These are phyloP conservation scores for Gelatoporia subvermispora DNA, from an alignment of 768 basidiomycete species.

Conservation along the genomic window DNA sequence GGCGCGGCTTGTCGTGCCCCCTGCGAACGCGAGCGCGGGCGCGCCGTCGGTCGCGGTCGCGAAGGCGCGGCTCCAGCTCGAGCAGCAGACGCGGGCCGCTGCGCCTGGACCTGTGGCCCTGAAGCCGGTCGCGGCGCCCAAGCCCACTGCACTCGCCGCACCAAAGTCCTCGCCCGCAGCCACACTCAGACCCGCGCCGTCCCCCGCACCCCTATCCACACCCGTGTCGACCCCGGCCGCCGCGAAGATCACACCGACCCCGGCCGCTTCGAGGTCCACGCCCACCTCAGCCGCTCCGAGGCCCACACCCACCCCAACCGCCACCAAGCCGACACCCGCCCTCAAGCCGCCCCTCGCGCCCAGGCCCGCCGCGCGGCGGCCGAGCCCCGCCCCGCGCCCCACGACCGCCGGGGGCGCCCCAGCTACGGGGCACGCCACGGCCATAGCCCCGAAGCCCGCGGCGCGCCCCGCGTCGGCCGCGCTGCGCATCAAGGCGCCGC, in stretches of 20 bases:
- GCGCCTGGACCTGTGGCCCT: background rate
- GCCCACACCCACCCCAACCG: no score
- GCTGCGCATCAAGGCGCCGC: constrained; percentile 52
- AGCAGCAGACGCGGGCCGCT: constrained; percentile 1
- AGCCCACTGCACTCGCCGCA: no score
- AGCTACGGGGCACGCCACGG: background rate
- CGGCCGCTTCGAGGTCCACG: no score
- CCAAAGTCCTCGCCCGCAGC: no score
- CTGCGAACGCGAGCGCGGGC: background rate
- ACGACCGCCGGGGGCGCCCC: background rate
- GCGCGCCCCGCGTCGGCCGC: constrained; percentile 20
- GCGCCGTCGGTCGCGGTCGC: background rate
- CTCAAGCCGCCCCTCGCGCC: background rate
- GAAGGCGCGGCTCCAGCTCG: background rate
- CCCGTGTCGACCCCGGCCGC: no score
- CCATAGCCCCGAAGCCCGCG: background rate
- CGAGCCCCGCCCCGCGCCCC: background rate
- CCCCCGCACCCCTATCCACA: no score
- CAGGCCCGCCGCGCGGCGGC: background rate
- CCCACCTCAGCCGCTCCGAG: no score
- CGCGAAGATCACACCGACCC: no score
- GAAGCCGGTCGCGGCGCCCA: no score
- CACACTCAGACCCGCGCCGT: no score
- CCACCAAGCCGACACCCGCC: no score
- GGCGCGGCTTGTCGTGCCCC: constrained; percentile 6